Evolutionary conservation across 352 stramenopile genomes (phyloP).

Genomic region (Pythium phragmiticola): DNA sequence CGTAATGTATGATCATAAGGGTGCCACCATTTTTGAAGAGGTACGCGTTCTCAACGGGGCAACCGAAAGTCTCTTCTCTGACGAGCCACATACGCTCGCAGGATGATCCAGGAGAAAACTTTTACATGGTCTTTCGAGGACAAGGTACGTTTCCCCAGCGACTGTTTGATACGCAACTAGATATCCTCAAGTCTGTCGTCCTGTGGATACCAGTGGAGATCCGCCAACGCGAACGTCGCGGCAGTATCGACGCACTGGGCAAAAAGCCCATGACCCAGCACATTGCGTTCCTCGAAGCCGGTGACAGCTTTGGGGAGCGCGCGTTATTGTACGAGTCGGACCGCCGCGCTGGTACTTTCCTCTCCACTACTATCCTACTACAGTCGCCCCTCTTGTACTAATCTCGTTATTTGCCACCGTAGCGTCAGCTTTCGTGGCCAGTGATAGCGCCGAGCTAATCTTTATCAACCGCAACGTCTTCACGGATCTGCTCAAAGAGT

Average conservation of each 20-base stretch:
- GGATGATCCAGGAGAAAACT: slow-evolving; percentile 73
- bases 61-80: not conserved
- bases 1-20: slow-evolving; percentile 40
- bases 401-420: slow-evolving; percentile 1
- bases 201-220: slow-evolving; percentile 45
- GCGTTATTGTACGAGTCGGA: slow-evolving; percentile 62
- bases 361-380: not conserved
- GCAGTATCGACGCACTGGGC: slow-evolving; percentile 5
- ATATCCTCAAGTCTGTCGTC: not conserved
- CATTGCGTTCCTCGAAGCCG: slow-evolving; percentile 43
- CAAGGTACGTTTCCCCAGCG: slow-evolving; percentile 37
- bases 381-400: not conserved
- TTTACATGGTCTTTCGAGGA: slow-evolving; percentile 77
- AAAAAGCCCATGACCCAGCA: slow-evolving; percentile 33
- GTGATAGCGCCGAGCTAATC: slow-evolving; percentile 51
- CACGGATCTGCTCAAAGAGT: slow-evolving; percentile 60
- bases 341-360: slow-evolving; percentile 48
- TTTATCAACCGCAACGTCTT: slow-evolving; percentile 73
- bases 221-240: slow-evolving; percentile 25
- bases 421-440: slow-evolving; percentile 62
- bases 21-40: slow-evolving; percentile 56
- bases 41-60: slow-evolving; percentile 7
- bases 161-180: not conserved
- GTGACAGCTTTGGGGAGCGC: slow-evolving; percentile 78
- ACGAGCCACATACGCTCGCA: slow-evolving; percentile 10